Conservation (phyloP, 305 asterid species). For the Euphrasia arctica region DNA sequence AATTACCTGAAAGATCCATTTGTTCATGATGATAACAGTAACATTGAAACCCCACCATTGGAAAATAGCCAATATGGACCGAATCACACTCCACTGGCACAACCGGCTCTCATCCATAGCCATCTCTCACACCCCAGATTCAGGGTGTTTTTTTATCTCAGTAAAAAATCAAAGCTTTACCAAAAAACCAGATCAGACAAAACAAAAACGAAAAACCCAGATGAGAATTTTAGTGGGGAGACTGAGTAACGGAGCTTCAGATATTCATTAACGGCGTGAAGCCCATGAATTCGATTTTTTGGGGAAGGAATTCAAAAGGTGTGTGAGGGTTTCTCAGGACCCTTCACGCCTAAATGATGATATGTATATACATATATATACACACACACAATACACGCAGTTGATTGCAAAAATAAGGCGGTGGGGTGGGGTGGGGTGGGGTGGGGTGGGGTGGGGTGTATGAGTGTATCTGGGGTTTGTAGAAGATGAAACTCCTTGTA, state of each 20-base stretch:
- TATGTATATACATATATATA: background rate
- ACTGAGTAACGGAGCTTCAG: slow-evolving; percentile 3
- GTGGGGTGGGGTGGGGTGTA: background rate
- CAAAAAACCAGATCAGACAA: background rate
- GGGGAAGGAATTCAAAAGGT: background rate
- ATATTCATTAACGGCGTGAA: background rate
- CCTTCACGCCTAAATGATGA: slow-evolving; percentile 26
- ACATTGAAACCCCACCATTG: slow-evolving; percentile 98
- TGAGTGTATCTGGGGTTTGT: background rate
- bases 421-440: slow-evolving; percentile 8
- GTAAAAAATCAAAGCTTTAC: background rate
- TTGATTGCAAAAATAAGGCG: background rate
- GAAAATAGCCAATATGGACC: slow-evolving; percentile 65
- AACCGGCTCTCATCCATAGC: slow-evolving; percentile 56
- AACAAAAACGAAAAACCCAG: background rate
- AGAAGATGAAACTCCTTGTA: background rate
- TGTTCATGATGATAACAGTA: slow-evolving; percentile 86
- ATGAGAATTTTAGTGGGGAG: background rate
- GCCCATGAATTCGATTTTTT: background rate
- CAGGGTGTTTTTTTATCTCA: background rate
- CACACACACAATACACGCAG: slow-evolving; percentile 23
- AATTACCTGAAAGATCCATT: slow-evolving; percentile 92
- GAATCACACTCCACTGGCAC: slow-evolving; percentile 69
- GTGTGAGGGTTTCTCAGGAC: slow-evolving; percentile 3
- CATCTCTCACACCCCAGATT: slow-evolving; percentile 25